Base-by-base conservation (phyloP, 495 filamentous ascomycete species). In the Polyplosphaeria fusca region DNA sequence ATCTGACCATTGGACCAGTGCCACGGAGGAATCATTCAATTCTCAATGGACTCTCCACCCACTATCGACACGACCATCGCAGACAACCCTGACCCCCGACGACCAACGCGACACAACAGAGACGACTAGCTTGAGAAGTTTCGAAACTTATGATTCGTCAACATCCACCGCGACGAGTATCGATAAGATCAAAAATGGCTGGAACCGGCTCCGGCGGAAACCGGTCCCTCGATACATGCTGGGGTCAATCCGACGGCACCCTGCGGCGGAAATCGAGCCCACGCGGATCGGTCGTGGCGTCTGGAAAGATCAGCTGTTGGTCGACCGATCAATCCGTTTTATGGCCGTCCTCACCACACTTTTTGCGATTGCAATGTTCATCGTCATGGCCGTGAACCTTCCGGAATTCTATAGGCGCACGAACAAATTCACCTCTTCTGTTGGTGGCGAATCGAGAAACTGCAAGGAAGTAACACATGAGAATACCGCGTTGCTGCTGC, bases 261-360 rank as follows among this genome's bases (percentile, higher is more conserved):
- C 44, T 1, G 52, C 42, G 5, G 42, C 48, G 37, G 60, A 63
- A 5, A 57, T 56, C 19, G 30, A 63, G 18, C 54, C 39, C 13
- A 56, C 50, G 13, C 55, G 60, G 12, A 55, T 64, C 1, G 55
- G 60, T 27, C 55, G 48, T 26, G 55, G 60, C n/a, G 40, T 53
- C 26, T 58, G 60, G 60, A 50, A 64, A 25, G 60, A 64, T 27
- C 60, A 64, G 24, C 35, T 58, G 9, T 46, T 64, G 5, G 44
- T 54, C 1, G 60, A 64, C 40, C 60, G 55, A 4, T 55, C 55
- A 1, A 32, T 64, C 18, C 48, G 60, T 16, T 19, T 19, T 4
- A 59, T 64, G 60, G 60, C 55, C n/a, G 38, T 41, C 4, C 41
- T 59, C 14, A 64, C 46, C 19, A 18, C 44, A 11, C 20, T 50